Evolutionary conservation across 805 yeast genomes (phyloP).

Genomic region (Candida andamanensis): DNA sequence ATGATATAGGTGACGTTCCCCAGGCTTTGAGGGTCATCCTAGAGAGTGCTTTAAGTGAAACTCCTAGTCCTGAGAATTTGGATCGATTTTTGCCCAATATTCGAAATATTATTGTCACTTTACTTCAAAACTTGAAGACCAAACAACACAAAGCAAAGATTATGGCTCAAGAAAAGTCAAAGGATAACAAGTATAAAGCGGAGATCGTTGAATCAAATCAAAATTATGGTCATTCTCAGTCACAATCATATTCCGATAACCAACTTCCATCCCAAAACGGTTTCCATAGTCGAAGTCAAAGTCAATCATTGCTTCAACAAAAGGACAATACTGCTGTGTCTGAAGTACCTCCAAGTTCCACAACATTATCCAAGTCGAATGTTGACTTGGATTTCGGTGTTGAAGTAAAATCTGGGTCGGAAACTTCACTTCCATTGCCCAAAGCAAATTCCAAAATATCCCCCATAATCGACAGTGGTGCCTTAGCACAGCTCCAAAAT

Average conservation of each 20-base stretch:
- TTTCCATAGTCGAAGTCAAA: background rate
- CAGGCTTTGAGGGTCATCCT: constrained; percentile 69
- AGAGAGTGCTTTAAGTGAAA: constrained; percentile 81
- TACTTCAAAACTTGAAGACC: constrained; percentile 72
- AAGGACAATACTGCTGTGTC: no score
- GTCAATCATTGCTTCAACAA: no score
- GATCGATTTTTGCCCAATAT: constrained; percentile 80
- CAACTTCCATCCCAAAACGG: background rate
- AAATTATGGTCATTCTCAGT: background rate
- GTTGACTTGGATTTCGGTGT: background rate
- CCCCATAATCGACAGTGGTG: constrained; percentile 3
- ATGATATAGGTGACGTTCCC: constrained; percentile 90
- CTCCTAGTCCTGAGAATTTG: constrained; percentile 76
- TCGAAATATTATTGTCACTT: constrained; percentile 75
- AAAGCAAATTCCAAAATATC: background rate
- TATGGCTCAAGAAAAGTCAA: constrained; percentile 3
- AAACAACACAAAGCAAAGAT: constrained; percentile 52
- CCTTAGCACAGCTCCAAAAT: constrained; percentile 12
- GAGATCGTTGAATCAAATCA: constrained; percentile 2
- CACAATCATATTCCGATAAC: background rate
- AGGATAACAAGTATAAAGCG: background rate
- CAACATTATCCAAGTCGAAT: background rate
- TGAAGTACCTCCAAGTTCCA: background rate
- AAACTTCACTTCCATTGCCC: background rate
- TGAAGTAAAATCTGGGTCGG: background rate